Conservation (phyloP, 2,329 filamentous ascomycete genomes). For the Metarhizium anisopliae region DNA sequence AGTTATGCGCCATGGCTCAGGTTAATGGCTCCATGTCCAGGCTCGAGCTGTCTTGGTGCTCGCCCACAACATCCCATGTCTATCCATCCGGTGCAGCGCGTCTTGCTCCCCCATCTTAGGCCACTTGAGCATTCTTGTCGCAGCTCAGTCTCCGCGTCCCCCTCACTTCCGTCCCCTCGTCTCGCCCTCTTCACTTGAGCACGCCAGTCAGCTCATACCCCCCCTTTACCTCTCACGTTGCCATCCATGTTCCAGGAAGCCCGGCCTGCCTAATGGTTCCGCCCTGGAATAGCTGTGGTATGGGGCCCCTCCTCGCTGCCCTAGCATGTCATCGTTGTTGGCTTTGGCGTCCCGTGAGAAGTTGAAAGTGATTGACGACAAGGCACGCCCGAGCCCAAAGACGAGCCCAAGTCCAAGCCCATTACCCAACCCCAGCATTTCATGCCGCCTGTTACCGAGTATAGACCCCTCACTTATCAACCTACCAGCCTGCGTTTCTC, state of each 20-base stretch:
- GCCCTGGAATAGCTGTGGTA: not conserved
- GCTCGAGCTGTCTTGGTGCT: not conserved
- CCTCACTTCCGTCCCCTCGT: not conserved
- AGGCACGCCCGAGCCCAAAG: not conserved
- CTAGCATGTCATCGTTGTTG: not conserved
- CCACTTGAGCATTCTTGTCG: not conserved
- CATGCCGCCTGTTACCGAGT: not conserved
- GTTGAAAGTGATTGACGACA: not conserved
- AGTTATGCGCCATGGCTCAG: not conserved
- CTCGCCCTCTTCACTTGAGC: not conserved
- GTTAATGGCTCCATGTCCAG: not conserved
- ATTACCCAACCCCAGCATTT: too few relatives aligned
- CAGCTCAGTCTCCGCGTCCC: not conserved
- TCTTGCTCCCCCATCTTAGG: not conserved
- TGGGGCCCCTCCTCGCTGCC: not conserved
- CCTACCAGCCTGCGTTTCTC: not conserved
- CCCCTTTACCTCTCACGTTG: not conserved
- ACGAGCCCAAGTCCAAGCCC: not conserved
- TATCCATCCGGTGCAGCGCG: too few relatives aligned
- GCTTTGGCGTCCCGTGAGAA: not conserved
- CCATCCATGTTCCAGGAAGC: not conserved
- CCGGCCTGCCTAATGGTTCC: not conserved
- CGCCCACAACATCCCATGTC: too few relatives aligned
- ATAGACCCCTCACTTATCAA: too few relatives aligned
- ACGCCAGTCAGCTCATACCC: too few relatives aligned